Percentiles rank a stretch among this genome's conserved stretches.
Conservation (phyloP, 2,329 filamentous ascomycete species). For the Alternaria viburni region DNA sequence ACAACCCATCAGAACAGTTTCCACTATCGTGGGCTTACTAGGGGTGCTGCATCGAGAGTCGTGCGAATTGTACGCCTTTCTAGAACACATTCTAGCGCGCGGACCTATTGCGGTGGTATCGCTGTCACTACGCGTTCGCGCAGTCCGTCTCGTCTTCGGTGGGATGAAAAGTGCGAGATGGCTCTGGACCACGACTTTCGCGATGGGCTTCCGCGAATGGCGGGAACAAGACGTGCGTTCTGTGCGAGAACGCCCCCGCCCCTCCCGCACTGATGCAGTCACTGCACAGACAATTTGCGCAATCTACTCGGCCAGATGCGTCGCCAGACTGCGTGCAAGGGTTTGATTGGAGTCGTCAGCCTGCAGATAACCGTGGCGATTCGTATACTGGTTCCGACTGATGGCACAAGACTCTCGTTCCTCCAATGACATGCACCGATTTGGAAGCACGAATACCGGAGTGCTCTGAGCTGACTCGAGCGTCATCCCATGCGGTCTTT, state of each 20-base stretch:
- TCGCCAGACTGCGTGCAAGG: background rate
- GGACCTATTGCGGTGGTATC: background rate
- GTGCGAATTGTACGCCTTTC: constrained; percentile 16
- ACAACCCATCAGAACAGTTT: constrained; percentile 8
- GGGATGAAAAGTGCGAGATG: background rate
- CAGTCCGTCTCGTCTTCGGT: background rate
- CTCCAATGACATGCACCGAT: background rate
- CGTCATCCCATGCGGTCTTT: background rate
- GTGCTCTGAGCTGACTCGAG: background rate
- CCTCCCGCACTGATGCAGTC: background rate
- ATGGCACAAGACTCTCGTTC: background rate
- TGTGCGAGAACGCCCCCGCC: background rate
- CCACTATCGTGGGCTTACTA: constrained; percentile 12
- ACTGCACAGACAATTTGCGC: background rate
- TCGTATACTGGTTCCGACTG: background rate
- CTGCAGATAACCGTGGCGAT: background rate
- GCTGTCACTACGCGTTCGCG: background rate
- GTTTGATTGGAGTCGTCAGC: background rate
- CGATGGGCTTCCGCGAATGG: background rate
- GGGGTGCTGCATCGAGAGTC: constrained; percentile 4
- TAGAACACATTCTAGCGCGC: constrained; percentile 16
- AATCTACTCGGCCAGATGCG: background rate
- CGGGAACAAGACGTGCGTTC: background rate
- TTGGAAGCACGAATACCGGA: background rate
- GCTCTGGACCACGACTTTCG: background rate